Percentiles rank a stretch among this genome's conserved stretches.
Conservation (phyloP, 768 basidiomycete genomes). For the Dentipellis sp. region DNA sequence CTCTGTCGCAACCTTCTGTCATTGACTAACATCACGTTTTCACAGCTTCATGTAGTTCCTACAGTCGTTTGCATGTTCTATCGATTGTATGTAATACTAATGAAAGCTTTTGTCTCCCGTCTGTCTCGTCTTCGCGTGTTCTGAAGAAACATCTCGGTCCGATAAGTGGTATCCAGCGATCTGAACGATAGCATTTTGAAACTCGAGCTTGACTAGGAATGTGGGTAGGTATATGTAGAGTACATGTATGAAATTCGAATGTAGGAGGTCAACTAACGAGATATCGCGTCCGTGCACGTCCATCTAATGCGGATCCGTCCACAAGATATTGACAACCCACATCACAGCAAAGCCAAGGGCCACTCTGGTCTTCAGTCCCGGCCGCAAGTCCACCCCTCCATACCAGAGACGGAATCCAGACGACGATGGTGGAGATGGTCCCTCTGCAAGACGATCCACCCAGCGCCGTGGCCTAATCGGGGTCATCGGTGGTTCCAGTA, state of each 20-base stretch:
- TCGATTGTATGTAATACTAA: too few relatives aligned
- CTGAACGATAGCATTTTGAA: background rate
- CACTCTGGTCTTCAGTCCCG: conserved; percentile 35
- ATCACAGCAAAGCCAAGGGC: conserved; percentile 34
- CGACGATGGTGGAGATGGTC: conserved; percentile 19
- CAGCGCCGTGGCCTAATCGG: conserved; percentile 31
- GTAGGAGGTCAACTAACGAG: background rate
- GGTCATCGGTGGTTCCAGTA: conserved; percentile 31
- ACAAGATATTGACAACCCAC: conserved; percentile 62
- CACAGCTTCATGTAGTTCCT: too few relatives aligned
- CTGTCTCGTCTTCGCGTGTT: too few relatives aligned
- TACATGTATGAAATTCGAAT: background rate
- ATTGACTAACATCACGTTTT: background rate
- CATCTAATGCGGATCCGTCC: conserved; percentile 25
- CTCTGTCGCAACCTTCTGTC: background rate
- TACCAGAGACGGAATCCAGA: conserved; percentile 23
- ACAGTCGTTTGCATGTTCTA: too few relatives aligned
- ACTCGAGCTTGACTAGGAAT: background rate
- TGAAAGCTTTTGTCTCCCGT: too few relatives aligned
- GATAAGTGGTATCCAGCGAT: too few relatives aligned
- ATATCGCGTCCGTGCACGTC: background rate
- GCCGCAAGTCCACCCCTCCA: conserved; percentile 21
- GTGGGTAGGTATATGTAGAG: background rate
- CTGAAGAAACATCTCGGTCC: too few relatives aligned
- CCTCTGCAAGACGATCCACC: conserved; percentile 42